Conservation (phyloP, 2,329 filamentous ascomycete species). For the Aspergillus viridinutans region DNA sequence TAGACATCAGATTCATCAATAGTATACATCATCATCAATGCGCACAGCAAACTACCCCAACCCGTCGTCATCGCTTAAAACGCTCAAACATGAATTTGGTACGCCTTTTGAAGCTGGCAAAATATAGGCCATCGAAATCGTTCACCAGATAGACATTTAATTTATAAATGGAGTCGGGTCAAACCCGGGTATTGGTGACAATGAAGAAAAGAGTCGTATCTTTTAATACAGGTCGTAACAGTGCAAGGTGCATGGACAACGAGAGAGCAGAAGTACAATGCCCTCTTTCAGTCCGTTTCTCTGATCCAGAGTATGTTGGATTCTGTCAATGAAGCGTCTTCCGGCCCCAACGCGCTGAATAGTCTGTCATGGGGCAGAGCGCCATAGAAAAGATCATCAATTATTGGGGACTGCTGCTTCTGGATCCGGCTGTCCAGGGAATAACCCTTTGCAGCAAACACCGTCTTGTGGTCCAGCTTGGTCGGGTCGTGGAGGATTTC, state of each 20-base stretch:
- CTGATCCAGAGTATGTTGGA: constrained; percentile 26
- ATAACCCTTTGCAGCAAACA: constrained; percentile 32
- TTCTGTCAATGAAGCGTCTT: constrained; percentile 21
- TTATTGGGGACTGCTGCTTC: constrained; percentile 16
- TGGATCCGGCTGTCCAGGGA: constrained; percentile 35
- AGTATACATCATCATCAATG: background rate
- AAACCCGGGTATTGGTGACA: background rate
- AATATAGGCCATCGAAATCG: background rate
- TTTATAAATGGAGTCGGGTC: background rate
- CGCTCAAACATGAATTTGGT: background rate
- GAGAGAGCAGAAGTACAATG: background rate
- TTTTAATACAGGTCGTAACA: constrained; percentile 9
- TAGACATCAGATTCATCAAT: background rate
- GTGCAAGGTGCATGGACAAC: background rate
- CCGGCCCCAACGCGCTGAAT: constrained; percentile 30
- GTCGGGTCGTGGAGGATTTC: constrained; percentile 33
- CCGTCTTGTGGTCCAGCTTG: constrained; percentile 30
- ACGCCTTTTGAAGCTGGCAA: background rate
- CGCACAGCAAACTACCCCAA: background rate
- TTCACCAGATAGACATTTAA: background rate
- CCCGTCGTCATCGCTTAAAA: background rate
- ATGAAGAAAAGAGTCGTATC: background rate
- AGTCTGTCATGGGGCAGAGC: constrained; percentile 25
- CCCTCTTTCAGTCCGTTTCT: constrained; percentile 8
- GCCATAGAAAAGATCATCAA: constrained; percentile 43